phyloP scores from a whole-genome alignment of 2,329 filamentous ascomycete species.

The Fusarium sp. region DNA sequence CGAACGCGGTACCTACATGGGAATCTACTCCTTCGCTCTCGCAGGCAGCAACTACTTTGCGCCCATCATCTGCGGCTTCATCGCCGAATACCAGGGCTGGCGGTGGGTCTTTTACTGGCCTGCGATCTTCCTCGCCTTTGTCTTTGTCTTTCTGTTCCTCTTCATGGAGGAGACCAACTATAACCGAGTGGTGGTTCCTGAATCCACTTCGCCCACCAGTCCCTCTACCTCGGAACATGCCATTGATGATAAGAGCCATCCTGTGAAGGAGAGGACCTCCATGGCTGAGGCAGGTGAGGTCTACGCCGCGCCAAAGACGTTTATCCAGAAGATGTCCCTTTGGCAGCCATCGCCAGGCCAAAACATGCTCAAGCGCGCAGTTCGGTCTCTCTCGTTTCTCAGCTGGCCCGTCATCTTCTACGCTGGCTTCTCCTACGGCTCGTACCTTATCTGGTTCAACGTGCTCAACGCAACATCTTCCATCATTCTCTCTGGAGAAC shows the following conservation, averaged over 20 bases:
- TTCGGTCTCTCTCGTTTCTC: constrained; percentile 52
- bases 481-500: constrained; percentile 51
- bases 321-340: constrained; percentile 56
- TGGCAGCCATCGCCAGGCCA: constrained; percentile 50
- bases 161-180: constrained; percentile 73
- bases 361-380: constrained; percentile 52
- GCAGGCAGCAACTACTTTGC: constrained; percentile 58
- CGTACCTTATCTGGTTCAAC: constrained; percentile 57
- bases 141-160: constrained; percentile 59
- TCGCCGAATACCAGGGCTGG: constrained; percentile 56
- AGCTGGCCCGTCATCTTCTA: constrained; percentile 58
- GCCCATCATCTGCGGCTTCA: constrained; percentile 59
- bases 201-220: background rate
- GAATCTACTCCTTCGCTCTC: constrained; percentile 55
- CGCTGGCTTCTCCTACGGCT: constrained; percentile 56
- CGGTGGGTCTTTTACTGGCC: constrained; percentile 59
- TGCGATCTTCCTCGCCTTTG: constrained; percentile 52
- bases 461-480: constrained; percentile 58
- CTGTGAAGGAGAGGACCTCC: background rate
- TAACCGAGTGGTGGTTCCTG: constrained; percentile 43
- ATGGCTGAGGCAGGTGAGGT: constrained; percentile 10
- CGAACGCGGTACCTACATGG: constrained; percentile 57
- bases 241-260: constrained; percentile 14
- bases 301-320: constrained; percentile 49
- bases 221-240: background rate